Evolutionary conservation across 768 basidiomycete genomes (phyloP), one percentile per base, ranked within the genome.

Genomic region (Atractiella rhizophila): DNA sequence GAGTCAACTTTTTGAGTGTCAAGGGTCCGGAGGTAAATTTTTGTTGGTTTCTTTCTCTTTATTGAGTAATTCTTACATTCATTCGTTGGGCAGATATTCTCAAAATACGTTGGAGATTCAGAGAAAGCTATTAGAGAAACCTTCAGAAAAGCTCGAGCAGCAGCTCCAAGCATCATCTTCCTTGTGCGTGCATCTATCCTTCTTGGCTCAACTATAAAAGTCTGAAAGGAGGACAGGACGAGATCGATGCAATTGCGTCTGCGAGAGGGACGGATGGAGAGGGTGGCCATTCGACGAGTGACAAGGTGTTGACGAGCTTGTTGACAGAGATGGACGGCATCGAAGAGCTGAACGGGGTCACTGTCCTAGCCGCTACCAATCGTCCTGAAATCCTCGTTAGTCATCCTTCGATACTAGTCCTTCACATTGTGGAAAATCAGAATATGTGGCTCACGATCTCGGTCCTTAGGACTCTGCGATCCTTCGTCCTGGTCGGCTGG

Each of bases 291-390:
- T 59, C 63, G 1, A 66, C 68, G 0, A 76, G 83, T 50, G 76
- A 81, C 50, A 85, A 91, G 7, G 82, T 94, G 11, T 66, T 98
- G 7, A 86, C 86, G 2, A 88, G 74, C 45, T 64, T 98, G 11
- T 57, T 98, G 42, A 96, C 88, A 54, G 91, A 98, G 56, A 96
- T 96, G 83, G 91, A 96, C 54, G 91, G 91, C 16, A 78, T 96
- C 1, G 81, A 94, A 59, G 83, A 88, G 59, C 64, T 96, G 16
- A 64, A 76, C 15, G 85, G 86, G 0, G 91, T 98, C n/a, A 86
- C 81, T 1, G 70, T 94, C 26, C 70, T 98, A 9, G 91, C 83
- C 1, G 91, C 91, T 0, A 98, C 91, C 11, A 96, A 98, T 56
- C 62, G 86, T 42, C 91, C 91, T 6, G 85, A 91, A 46, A 71